Conservation (phyloP, 805 yeast species). For the Zygosaccharomyces rouxii region DNA sequence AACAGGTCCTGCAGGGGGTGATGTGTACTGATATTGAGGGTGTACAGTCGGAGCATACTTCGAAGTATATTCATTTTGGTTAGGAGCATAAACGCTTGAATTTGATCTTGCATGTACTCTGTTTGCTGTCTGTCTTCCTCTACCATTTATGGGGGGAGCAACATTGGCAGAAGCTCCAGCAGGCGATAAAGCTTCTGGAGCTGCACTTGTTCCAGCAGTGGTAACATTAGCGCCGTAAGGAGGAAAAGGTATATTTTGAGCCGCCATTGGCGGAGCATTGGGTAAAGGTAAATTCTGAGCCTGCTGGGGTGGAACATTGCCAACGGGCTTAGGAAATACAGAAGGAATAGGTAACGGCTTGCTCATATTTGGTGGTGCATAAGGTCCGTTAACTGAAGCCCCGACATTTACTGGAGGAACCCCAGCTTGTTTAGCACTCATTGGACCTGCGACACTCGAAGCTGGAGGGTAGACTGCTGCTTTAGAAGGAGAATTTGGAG, state of each 20-base stretch:
- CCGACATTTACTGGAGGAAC: neutral
- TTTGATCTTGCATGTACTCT: constrained; percentile 30
- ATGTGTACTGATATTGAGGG: constrained; percentile 24
- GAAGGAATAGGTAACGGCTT: neutral
- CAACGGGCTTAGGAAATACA: neutral
- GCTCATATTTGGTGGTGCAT: constrained; percentile 4
- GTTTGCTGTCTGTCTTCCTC: constrained; percentile 6
- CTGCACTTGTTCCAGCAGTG: constrained; percentile 13
- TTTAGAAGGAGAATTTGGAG: constrained; percentile 9
- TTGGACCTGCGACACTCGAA: neutral
- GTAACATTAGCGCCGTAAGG: neutral
- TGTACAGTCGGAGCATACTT: constrained; percentile 40
- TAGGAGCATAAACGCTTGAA: constrained; percentile 34
- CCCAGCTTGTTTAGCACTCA: neutral
- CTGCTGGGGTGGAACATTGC: constrained; percentile 5
- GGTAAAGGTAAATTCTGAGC: neutral
- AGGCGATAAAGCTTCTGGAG: neutral
- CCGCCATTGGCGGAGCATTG: constrained; percentile 2
- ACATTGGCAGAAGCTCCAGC: neutral
- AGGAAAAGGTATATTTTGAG: neutral
- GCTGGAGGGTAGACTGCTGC: constrained; percentile 2
- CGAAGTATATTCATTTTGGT: constrained; percentile 27
- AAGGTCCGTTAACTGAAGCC: constrained; percentile 1
- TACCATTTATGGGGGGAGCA: constrained; percentile 5
- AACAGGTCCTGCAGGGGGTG: neutral